Conservation (phyloP, 2,329 filamentous ascomycete genomes). For the Clonostachys chloroleuca region DNA sequence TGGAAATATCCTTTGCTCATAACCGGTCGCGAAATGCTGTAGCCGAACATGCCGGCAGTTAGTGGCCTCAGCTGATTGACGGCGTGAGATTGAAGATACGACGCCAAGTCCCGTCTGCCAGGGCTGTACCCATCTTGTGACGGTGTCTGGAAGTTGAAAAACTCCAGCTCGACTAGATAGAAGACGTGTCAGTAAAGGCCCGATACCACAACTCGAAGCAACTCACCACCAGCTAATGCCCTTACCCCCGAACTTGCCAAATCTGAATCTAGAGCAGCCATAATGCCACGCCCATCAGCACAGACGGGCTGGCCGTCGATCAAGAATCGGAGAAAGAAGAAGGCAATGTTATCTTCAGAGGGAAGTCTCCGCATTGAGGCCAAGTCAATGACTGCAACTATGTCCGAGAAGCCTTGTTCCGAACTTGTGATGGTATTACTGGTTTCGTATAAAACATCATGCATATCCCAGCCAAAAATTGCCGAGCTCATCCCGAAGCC, state of each 20-base stretch:
- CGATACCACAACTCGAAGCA: constrained; percentile 12
- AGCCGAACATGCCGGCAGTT: constrained; percentile 81
- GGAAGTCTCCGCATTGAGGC: constrained; percentile 69
- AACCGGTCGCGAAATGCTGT: constrained; percentile 70
- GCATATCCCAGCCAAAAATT: constrained; percentile 86
- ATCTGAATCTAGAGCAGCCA: constrained; percentile 57
- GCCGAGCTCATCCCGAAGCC: constrained; percentile 85
- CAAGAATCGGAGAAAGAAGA: constrained; percentile 71
- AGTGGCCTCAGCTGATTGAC: constrained; percentile 60
- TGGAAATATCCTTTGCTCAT: constrained; percentile 85
- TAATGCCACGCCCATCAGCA: constrained; percentile 66
- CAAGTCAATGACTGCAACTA: constrained; percentile 70
- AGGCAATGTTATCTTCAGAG: constrained; percentile 73
- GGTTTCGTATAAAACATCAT: constrained; percentile 73
- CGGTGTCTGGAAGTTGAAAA: constrained; percentile 39
- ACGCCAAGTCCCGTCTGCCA: constrained; percentile 55
- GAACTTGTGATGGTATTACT: constrained; percentile 77
- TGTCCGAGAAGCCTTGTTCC: constrained; percentile 73
- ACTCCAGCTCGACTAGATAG: constrained; percentile 70
- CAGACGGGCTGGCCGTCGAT: constrained; percentile 66
- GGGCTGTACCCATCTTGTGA: constrained; percentile 22
- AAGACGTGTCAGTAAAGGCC: background rate
- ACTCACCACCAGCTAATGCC: constrained; percentile 70
- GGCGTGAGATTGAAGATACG: constrained; percentile 62
- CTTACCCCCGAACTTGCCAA: constrained; percentile 58